A percentile compares a stretch with the other conserved stretches of the same genome.
Evolutionary conservation across 2,329 filamentous ascomycete genomes (phyloP).

Genomic region (Colletotrichum horii): DNA sequence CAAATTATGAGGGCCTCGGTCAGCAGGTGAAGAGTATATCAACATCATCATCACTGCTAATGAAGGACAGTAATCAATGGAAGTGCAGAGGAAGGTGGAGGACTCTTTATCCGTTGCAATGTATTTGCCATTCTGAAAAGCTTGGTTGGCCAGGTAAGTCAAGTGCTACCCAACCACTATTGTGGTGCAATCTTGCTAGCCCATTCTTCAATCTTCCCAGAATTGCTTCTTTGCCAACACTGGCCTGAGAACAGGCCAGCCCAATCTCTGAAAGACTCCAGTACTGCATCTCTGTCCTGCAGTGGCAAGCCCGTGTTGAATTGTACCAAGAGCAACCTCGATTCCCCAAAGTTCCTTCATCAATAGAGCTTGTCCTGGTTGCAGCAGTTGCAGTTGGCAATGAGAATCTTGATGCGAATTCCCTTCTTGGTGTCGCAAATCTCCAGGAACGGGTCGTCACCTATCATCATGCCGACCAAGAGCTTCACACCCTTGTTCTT

Average conservation of each 20-base stretch:
- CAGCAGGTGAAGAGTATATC: background rate
- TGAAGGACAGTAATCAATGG: background rate
- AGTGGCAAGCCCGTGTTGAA: accelerated
- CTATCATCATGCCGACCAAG: accelerated
- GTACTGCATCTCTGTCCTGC: background rate
- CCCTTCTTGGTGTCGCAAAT: background rate
- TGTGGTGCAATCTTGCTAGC: background rate
- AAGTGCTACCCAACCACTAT: background rate
- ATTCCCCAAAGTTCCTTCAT: background rate
- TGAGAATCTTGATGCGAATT: background rate
- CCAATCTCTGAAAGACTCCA: background rate
- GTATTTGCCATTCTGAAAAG: background rate
- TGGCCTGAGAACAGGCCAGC: background rate
- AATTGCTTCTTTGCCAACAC: background rate
- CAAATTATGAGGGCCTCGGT: background rate
- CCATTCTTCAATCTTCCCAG: background rate
- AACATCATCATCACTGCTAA: background rate
- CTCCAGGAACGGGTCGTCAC: background rate
- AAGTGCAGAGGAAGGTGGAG: accelerated
- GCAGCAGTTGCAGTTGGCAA: background rate
- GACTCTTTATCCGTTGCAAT: background rate
- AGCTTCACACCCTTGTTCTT: background rate
- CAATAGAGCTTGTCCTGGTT: background rate
- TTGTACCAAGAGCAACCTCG: background rate
- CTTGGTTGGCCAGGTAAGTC: background rate